Conservation (phyloP, 768 basidiomycete species). For the Daedalea quercina region DNA sequence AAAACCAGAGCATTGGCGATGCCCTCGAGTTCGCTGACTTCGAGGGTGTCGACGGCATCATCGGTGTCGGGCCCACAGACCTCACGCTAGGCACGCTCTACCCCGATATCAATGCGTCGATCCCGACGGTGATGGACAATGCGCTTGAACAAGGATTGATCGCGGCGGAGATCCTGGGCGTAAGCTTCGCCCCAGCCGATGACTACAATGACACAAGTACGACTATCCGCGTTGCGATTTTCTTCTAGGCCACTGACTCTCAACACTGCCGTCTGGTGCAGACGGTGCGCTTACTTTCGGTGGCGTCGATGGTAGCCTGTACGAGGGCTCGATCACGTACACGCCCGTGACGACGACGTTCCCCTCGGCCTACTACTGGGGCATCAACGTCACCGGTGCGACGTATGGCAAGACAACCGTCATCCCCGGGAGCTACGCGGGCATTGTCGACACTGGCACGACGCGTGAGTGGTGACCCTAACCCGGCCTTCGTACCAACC, state of each 20-base stretch:
- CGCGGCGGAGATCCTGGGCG: constrained; percentile 21
- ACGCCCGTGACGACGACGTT: constrained; percentile 36
- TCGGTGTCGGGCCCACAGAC: constrained; percentile 32
- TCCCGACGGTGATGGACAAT: constrained; percentile 31
- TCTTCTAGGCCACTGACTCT: background rate
- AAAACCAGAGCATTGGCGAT: constrained; percentile 31
- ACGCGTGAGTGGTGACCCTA: constrained; percentile 21
- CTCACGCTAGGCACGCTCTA: constrained; percentile 21
- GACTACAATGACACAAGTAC: constrained; percentile 10
- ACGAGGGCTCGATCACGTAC: constrained; percentile 18
- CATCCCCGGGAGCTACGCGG: constrained; percentile 31
- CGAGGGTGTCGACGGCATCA: constrained; percentile 15
- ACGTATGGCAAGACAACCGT: constrained; percentile 26
- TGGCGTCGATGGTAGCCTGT: constrained; percentile 18
- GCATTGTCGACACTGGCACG: constrained; percentile 49
- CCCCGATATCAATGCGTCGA: background rate
- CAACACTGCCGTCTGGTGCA: background rate
- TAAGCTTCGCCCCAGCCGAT: constrained; percentile 24
- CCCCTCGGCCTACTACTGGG: constrained; percentile 44
- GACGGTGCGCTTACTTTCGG: constrained; percentile 29
- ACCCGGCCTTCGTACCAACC: background rate
- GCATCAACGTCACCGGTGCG: constrained; percentile 35
- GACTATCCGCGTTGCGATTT: constrained; percentile 8
- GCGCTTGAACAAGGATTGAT: constrained; percentile 26
- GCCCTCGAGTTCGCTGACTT: constrained; percentile 19